phyloP scores from a whole-genome alignment of 768 basidiomycete species.

The Termitomyces sp. region DNA sequence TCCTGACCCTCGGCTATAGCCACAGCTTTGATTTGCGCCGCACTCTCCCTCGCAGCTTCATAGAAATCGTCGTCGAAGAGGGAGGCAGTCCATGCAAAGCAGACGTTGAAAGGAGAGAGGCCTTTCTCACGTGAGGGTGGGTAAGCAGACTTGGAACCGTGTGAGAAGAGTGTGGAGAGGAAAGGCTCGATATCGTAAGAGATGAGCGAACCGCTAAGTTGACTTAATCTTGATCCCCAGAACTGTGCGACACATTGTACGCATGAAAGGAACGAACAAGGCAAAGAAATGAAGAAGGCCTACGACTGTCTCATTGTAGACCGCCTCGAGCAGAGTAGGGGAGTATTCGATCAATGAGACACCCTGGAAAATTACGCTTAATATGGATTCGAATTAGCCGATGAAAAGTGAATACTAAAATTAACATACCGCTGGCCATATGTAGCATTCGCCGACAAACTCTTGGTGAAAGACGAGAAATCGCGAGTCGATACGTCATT shows the following conservation, averaged over 20 bases:
- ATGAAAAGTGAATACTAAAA: background rate
- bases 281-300: conserved; percentile 2
- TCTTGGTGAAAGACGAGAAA: conserved; percentile 33
- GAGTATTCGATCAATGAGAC: conserved; percentile 36
- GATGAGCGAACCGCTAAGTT: conserved; percentile 25
- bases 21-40: conserved; percentile 30
- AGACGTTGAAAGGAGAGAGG: conserved; percentile 41
- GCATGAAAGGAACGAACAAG: background rate
- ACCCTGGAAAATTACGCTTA: conserved; percentile 28
- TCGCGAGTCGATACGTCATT: conserved; percentile 33
- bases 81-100: conserved; percentile 38
- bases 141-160: conserved; percentile 38
- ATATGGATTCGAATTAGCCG: background rate
- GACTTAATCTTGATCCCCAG: conserved; percentile 31
- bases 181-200: conserved; percentile 50
- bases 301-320: conserved; percentile 39
- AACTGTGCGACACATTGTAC: conserved; percentile 24
- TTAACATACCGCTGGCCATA: conserved; percentile 16
- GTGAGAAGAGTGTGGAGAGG: conserved; percentile 33
- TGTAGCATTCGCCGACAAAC: conserved; percentile 29
- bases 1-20: conserved; percentile 35
- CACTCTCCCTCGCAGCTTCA: conserved; percentile 32
- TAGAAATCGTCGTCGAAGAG: conserved; percentile 34
- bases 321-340: conserved; percentile 28
- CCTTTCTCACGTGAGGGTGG: conserved; percentile 32